These are phyloP conservation scores for Zopfochytrium polystomum DNA, from an alignment of 371 early-diverging fungal genomes.

Conservation along the genomic window DNA sequence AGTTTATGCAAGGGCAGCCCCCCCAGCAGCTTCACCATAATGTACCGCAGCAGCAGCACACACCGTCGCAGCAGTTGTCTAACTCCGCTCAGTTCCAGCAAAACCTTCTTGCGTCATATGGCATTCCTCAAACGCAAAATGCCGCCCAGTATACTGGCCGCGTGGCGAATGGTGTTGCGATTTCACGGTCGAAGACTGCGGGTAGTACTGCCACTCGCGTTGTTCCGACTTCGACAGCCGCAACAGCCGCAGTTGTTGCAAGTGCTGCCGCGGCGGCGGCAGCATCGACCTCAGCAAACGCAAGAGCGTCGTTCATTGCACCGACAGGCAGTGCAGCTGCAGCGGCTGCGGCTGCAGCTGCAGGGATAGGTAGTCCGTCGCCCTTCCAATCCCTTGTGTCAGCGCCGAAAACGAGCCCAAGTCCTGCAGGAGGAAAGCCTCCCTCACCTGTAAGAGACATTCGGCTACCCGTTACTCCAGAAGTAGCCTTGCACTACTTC, in stretches of 20 bases:
- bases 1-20: not conserved
- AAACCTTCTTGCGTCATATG: not conserved
- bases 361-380: not conserved
- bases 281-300: too few relatives aligned
- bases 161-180: not conserved
- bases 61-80: not conserved
- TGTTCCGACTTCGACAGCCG: not conserved
- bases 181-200: slow-evolving; percentile 1
- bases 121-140: too few relatives aligned
- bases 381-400: too few relatives aligned
- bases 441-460: too few relatives aligned
- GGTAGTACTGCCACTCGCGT: not conserved
- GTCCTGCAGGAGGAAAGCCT: too few relatives aligned
- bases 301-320: not conserved
- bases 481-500: slow-evolving; percentile 41
- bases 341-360: not conserved
- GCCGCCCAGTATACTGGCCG: not conserved
- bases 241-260: not conserved
- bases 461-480: slow-evolving; percentile 35
- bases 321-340: not conserved
- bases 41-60: not conserved
- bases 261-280: not conserved
- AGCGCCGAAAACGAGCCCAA: too few relatives aligned
- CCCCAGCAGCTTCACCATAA: not conserved
- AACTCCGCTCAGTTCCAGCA: not conserved